Percentiles rank a stretch among this genome's conserved stretches.
These are phyloP conservation scores for Asterochloris sp. DNA, from an alignment of 139 green algal genomes.

Conservation along the genomic window DNA sequence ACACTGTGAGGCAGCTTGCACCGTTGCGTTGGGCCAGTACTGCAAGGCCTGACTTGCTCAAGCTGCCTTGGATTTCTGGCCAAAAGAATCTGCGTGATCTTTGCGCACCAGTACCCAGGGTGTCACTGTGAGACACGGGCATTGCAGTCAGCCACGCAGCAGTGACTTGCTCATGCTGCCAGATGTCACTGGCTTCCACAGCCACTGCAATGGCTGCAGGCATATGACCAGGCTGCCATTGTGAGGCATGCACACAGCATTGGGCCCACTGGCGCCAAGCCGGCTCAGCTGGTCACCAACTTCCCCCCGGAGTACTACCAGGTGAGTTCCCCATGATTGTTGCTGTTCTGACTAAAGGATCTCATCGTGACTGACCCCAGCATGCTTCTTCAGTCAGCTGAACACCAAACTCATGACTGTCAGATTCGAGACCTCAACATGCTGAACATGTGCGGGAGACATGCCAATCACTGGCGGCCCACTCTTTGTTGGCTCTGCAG, in stretches of 20 bases:
- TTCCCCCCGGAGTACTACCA: conserved; percentile 28
- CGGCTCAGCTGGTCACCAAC: conserved; percentile 24
- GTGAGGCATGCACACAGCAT: conserved; percentile 22
- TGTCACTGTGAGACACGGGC: too few species aligned
- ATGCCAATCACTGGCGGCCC: background rate
- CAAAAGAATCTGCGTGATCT: too few species aligned
- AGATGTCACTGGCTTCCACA: too few species aligned
- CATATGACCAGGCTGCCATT: conserved; percentile 24
- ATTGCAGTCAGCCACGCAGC: too few species aligned
- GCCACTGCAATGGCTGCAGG: background rate
- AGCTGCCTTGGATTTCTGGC: too few species aligned
- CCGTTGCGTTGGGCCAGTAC: too few species aligned
- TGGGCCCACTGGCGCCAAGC: background rate
- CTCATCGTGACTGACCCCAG: background rate
- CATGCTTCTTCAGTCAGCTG: background rate
- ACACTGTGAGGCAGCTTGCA: too few species aligned
- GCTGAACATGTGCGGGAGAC: background rate
- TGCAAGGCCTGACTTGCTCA: too few species aligned
- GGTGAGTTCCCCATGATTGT: background rate
- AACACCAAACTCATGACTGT: background rate
- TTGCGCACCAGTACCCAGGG: too few species aligned
- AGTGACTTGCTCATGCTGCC: too few species aligned
- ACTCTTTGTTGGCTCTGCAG: background rate
- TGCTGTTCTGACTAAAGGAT: background rate
- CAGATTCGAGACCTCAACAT: background rate